phyloP scores from a whole-genome alignment of 768 basidiomycete genomes.

The Lactarius indigo region DNA sequence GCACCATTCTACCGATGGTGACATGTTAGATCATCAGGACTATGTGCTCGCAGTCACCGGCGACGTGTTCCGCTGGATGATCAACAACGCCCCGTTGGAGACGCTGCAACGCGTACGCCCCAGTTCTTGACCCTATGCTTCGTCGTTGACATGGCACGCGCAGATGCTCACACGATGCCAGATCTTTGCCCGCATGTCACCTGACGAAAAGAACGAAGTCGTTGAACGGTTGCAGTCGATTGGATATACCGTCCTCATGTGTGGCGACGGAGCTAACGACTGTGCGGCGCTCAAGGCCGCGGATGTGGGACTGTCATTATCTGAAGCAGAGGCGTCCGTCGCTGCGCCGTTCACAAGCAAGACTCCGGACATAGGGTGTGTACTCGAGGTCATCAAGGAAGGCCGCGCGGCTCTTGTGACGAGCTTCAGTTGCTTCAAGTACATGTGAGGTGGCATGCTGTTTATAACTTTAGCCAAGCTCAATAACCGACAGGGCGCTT shows the following conservation, averaged over 20 bases:
- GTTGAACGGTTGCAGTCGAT: constrained; percentile 90
- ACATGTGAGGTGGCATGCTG: constrained; percentile 65
- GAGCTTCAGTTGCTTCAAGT: constrained; percentile 99
- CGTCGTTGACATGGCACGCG: background rate
- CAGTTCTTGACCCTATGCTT: background rate
- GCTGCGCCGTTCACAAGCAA: constrained; percentile 96
- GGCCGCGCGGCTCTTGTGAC: constrained; percentile 95
- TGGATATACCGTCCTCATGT: constrained; percentile 97
- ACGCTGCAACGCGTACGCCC: constrained; percentile 81
- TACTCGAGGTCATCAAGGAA: constrained; percentile 94
- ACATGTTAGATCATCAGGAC: constrained; percentile 75
- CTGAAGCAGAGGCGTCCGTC: constrained; percentile 97
- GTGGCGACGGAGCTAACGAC: constrained; percentile 98
- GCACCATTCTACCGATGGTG: constrained; percentile 66
- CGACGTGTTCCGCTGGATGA: constrained; percentile 97
- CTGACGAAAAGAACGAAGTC: constrained; percentile 98
- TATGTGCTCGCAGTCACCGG: constrained; percentile 91
- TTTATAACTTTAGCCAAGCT: constrained; percentile 15
- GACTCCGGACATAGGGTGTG: constrained; percentile 92
- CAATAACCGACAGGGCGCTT: constrained; percentile 66
- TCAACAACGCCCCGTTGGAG: constrained; percentile 90
- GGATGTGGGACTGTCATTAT: constrained; percentile 94
- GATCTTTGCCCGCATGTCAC: constrained; percentile 98
- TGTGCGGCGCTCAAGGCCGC: constrained; percentile 98
- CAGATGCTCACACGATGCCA: constrained; percentile 98